Conservation (phyloP, 2,329 filamentous ascomycete species). For the Xylariomycetidae sp. region DNA sequence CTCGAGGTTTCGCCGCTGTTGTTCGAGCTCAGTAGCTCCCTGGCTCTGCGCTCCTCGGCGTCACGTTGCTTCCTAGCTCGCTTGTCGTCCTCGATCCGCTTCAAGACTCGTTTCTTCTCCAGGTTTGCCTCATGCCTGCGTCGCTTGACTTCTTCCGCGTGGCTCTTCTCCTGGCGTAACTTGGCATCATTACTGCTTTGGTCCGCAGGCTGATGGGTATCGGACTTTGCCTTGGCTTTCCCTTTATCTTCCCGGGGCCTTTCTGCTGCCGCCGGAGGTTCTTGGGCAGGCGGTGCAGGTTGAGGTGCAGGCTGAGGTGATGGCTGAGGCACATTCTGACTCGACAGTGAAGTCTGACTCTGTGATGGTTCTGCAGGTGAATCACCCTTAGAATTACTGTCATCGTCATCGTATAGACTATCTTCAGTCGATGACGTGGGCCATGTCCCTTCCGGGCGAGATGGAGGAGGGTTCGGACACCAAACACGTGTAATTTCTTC, state of each 20-base stretch:
- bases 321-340: conserved; percentile 1
- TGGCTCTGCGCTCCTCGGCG: conserved; percentile 38
- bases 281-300: conserved; percentile 44
- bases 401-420: conserved; percentile 15
- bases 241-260: no score
- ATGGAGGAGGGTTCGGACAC: conserved; percentile 8
- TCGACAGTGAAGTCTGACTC: no score
- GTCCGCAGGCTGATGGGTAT: no score
- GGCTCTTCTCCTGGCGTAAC: no score
- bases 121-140: conserved; percentile 59
- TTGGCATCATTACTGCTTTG: no score
- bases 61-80: conserved; percentile 55
- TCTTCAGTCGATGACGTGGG: conserved; percentile 6
- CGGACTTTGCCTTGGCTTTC: conserved; percentile 41
- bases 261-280: conserved; percentile 39
- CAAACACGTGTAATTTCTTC: no score
- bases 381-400: no score
- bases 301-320: conserved; percentile 18
- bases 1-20: conserved; percentile 10
- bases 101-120: conserved; percentile 65
- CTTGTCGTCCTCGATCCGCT: conserved; percentile 72
- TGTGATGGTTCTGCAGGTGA: no score
- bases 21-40: conserved; percentile 18
- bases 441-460: conserved; percentile 4
- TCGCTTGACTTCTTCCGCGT: conserved; percentile 52